These are phyloP conservation scores for Mycena belliarum DNA, from an alignment of 768 basidiomycete genomes.

Conservation along the genomic window DNA sequence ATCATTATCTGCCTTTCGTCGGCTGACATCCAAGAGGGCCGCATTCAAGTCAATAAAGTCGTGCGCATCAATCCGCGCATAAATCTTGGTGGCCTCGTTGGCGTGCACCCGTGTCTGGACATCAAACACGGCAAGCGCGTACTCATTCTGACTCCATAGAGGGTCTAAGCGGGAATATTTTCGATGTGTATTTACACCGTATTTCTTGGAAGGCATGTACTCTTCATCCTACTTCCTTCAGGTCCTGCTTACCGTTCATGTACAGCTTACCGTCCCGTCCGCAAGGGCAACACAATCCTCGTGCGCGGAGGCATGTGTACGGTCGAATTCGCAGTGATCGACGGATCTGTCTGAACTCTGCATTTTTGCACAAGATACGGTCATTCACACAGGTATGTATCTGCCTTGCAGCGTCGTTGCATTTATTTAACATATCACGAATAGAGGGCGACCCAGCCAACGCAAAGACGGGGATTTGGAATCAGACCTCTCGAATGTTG, in stretches of 20 bases:
- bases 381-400: constrained; percentile 81
- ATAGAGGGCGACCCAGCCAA: constrained; percentile 97
- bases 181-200: constrained; percentile 98
- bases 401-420: background rate
- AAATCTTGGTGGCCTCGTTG: constrained; percentile 95
- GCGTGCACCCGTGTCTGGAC: constrained; percentile 93
- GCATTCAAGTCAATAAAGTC: constrained; percentile 98
- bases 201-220: constrained; percentile 88
- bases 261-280: constrained; percentile 87
- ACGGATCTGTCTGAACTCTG: constrained; percentile 98
- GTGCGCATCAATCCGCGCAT: constrained; percentile 99
- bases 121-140: constrained; percentile 99
- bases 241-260: constrained; percentile 4
- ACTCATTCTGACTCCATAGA: constrained; percentile 97
- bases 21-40: constrained; percentile 97
- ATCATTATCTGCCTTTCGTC: constrained; percentile 95
- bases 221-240: background rate
- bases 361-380: constrained; percentile 98
- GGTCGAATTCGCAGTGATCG: constrained; percentile 98
- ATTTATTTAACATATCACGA: constrained; percentile 1
- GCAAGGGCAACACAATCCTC: constrained; percentile 98
- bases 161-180: constrained; percentile 96
- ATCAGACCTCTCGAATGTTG: constrained; percentile 92
- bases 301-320: constrained; percentile 98
- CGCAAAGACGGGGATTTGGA: constrained; percentile 99